Percentiles rank a stretch among this genome's conserved stretches.
These are phyloP conservation scores for Limonium bicolor DNA, from an alignment of 148 eudicot genomes.

Conservation along the genomic window DNA sequence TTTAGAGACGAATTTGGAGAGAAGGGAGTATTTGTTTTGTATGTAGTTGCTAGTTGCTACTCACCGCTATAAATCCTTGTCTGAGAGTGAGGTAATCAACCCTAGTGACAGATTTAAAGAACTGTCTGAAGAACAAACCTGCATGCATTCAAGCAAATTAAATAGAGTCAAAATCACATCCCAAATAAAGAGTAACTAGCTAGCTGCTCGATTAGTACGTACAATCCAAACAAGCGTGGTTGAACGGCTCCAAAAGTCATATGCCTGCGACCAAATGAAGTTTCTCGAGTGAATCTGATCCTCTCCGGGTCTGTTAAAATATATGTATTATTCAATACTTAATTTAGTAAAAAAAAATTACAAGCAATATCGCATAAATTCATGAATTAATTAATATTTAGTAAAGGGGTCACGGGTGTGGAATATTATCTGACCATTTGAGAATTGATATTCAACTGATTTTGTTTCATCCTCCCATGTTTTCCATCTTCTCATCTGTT, in stretches of 20 bases:
- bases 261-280: conserved; percentile 27
- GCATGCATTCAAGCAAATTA: neutral
- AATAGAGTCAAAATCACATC: neutral
- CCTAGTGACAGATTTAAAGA: conserved; percentile 38
- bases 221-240: conserved; percentile 20
- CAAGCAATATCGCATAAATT: too few species aligned
- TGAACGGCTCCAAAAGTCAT: conserved; percentile 19
- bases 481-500: conserved; percentile 53
- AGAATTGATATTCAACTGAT: conserved; percentile 35
- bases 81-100: conserved; percentile 55
- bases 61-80: conserved; percentile 47
- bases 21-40: neutral
- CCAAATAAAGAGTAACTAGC: neutral
- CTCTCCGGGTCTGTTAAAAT: conserved; percentile 38
- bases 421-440: conserved; percentile 21
- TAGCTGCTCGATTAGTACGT: conserved; percentile 8
- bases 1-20: neutral
- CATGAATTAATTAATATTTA: too few species aligned
- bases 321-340: neutral
- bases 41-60: neutral
- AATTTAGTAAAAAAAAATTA: conserved; percentile 1
- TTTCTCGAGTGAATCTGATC: conserved; percentile 24
- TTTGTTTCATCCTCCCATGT: conserved; percentile 51
- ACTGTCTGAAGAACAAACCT: conserved; percentile 62
- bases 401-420: too few species aligned